Base-by-base conservation (phyloP, 2,329 filamentous ascomycete genomes). In the Cladosporium sp. region DNA sequence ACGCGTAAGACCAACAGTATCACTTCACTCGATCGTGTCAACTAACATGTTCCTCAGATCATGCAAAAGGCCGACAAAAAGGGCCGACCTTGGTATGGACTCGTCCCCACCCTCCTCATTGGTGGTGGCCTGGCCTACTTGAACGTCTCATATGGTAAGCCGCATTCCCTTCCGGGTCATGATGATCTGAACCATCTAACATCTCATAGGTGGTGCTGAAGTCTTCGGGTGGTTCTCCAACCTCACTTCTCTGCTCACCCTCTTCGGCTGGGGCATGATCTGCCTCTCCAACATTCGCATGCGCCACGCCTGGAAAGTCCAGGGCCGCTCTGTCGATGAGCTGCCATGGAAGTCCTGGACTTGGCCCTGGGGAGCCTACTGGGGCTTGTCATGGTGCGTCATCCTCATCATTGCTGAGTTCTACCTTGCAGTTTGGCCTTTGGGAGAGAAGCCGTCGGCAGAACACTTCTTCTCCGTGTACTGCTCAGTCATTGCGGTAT, bases 261-360 rank as follows among this genome's bases (percentile, higher is more conserved):
- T 92, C 70, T 89, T 91, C 73, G 87, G 88, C 24, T 89, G 86
- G 86, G 86, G 78, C 2, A 79, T 80, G 39, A 89, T 89, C 64
- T 85, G 80, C 22, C 80, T 88, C 61, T 86, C 82, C 2, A 86
- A 89, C 65, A 84, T 89, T 58, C 84, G 86, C 22, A 89, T 90
- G 70, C 84, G 86, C 37, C 72, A 78, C 6, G 86, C 84, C 1
- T 86, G 83, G 83, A 66, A 70, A 17, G 72, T 70, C 0, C 84
- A 87, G 66, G 83, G 83, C 1, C 77, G 85, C 58, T 73, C 69
- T 36, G 70, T 79, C 34, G 73, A 76, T 15, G 72, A 72, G 2
- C 71, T 82, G 3, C 44, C 44, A 13, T 75, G 77, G 77, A 74
- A 70, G 58, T 74, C 73, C 2, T 77, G 75, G 72, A 73, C 74